Evolutionary conservation across 2,329 filamentous ascomycete species (phyloP).

Genomic region (Claviceps lovelessii): DNA sequence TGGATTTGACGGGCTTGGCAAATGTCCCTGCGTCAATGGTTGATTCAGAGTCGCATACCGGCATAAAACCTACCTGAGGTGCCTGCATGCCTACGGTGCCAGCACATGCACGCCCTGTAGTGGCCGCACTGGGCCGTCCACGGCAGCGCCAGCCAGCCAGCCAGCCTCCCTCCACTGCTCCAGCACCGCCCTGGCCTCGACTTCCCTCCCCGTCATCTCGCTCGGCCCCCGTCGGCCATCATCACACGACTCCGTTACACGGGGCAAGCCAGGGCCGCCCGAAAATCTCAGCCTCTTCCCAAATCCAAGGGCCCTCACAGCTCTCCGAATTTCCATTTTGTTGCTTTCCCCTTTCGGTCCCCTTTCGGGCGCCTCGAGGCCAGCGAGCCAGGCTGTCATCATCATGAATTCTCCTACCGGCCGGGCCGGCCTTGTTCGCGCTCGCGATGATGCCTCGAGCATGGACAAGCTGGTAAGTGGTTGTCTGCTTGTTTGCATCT

Average conservation of each 20-base stretch:
- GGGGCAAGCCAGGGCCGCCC: slow-evolving; percentile 4
- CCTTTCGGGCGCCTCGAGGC: slow-evolving; percentile 5
- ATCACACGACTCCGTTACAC: slow-evolving; percentile 10
- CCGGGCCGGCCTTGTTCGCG: slow-evolving; percentile 43
- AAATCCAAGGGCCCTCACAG: neutral
- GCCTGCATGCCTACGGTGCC: too few species aligned
- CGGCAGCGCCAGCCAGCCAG: too few species aligned
- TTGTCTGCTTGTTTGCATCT: neutral
- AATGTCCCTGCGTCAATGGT: too few species aligned
- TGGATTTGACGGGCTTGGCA: too few species aligned
- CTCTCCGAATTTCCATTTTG: neutral
- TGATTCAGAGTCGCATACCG: too few species aligned
- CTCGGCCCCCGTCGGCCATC: slow-evolving; percentile 1
- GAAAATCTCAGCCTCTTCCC: slow-evolving; percentile 5
- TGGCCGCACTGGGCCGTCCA: too few species aligned
- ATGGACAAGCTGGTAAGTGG: slow-evolving; percentile 46
- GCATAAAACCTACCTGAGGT: too few species aligned
- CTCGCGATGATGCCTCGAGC: slow-evolving; percentile 34
- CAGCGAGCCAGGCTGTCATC: slow-evolving; percentile 8
- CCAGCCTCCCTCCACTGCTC: neutral
- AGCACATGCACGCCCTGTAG: too few species aligned
- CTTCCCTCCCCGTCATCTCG: neutral
- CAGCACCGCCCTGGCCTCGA: too few species aligned
- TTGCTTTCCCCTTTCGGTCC: slow-evolving; percentile 4
- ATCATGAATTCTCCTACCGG: slow-evolving; percentile 32